Conservation (phyloP, 306 rosid genomes). For the Comarum palustre region DNA sequence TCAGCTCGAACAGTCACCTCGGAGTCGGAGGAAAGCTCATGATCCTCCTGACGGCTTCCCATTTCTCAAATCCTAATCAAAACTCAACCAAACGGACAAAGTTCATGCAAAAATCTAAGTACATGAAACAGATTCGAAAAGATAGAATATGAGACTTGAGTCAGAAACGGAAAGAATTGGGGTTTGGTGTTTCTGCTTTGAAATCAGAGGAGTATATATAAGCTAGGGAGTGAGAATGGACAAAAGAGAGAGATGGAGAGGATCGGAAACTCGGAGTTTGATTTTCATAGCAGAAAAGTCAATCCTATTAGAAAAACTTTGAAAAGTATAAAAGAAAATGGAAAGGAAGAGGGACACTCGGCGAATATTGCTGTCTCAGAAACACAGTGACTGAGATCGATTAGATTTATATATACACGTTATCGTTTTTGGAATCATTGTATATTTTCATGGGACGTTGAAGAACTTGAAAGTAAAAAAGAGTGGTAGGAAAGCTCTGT, state of each 20-base stretch:
- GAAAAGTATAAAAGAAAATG: too few species aligned
- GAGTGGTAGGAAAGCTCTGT: background rate
- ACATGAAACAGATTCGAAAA: background rate
- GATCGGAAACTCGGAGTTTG: background rate
- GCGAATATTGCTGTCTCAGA: background rate
- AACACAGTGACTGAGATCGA: background rate
- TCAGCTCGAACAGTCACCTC: background rate
- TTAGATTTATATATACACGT: background rate
- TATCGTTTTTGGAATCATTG: background rate
- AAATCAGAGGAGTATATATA: background rate
- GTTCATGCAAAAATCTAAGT: background rate
- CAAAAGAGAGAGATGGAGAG: background rate
- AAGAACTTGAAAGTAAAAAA: background rate
- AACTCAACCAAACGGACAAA: background rate
- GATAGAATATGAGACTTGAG: background rate
- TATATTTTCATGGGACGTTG: background rate
- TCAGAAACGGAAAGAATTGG: background rate
- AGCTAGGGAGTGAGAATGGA: conserved; percentile 1
- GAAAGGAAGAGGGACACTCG: conserved; percentile 2
- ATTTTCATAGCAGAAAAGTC: background rate
- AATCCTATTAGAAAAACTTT: background rate
- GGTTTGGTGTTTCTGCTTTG: background rate
- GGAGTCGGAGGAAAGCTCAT: conserved; percentile 5
- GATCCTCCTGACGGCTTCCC: conserved; percentile 13
- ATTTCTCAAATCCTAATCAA: conserved; percentile 6